These are phyloP conservation scores for Stachybotrys chartarum DNA, from an alignment of 2,329 filamentous ascomycete species.

Conservation along the genomic window DNA sequence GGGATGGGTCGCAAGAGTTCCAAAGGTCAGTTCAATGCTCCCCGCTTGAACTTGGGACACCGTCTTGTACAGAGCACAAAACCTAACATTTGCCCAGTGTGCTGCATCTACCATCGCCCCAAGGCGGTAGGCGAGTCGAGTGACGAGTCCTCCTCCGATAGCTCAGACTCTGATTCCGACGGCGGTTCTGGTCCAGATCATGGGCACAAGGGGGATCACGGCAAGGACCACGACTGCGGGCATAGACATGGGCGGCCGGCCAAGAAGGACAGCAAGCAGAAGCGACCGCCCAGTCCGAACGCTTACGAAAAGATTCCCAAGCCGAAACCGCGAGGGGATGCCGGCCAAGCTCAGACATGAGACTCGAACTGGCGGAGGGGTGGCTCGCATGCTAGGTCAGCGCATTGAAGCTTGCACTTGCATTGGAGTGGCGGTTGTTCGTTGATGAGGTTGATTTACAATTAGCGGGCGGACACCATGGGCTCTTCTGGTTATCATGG, in stretches of 20 bases:
- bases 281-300: constrained; percentile 61
- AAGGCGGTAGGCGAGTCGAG: constrained; percentile 77
- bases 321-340: constrained; percentile 24
- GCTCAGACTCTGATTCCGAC: constrained; percentile 47
- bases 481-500: background rate
- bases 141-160: constrained; percentile 55
- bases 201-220: constrained; percentile 15
- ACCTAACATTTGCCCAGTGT: constrained; percentile 53
- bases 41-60: background rate
- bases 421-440: too few species aligned
- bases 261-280: constrained; percentile 26
- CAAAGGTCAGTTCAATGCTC: constrained; percentile 56
- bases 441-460: too few species aligned
- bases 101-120: constrained; percentile 94
- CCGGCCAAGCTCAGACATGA: background rate
- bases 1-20: constrained; percentile 88
- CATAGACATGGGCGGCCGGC: constrained; percentile 16
- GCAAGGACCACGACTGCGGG: constrained; percentile 34
- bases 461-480: too few species aligned
- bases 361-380: background rate
- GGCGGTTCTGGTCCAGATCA: constrained; percentile 18
- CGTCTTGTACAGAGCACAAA: background rate
- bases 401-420: background rate
- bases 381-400: too few species aligned
- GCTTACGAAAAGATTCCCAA: constrained; percentile 70